phyloP scores from a whole-genome alignment of 139 green algal genomes.

The Nannochloris sp. region DNA sequence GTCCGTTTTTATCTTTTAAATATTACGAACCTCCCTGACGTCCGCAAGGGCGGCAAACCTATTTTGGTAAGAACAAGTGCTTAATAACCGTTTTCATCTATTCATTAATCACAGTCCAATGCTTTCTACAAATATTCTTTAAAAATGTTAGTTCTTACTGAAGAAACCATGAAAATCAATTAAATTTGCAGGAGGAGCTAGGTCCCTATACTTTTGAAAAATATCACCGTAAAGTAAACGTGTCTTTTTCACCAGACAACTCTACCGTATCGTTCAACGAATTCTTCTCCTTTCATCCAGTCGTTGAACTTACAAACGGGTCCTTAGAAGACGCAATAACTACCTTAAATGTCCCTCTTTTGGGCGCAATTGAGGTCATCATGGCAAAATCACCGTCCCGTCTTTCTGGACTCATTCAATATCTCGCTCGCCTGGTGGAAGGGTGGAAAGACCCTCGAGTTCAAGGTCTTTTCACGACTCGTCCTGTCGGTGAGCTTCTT shows the following conservation, averaged over 20 bases:
- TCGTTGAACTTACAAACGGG: not conserved
- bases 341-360: slow-evolving; percentile 38
- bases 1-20: slow-evolving; percentile 35
- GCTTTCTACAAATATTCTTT: not conserved
- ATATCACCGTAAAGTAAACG: not conserved
- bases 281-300: slow-evolving; percentile 11
- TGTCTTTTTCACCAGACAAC: slow-evolving; percentile 5
- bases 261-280: slow-evolving; percentile 18
- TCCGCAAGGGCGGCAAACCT: slow-evolving; percentile 30
- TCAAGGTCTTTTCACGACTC: slow-evolving; percentile 31
- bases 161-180: no score
- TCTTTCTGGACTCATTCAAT: not conserved
- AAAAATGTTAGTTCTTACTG: not conserved
- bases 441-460: slow-evolving; percentile 11
- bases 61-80: slow-evolving; percentile 32
- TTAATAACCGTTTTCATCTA: not conserved
- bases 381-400: not conserved
- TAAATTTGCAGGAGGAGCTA: slow-evolving; percentile 21
- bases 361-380: slow-evolving; percentile 25
- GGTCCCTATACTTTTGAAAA: slow-evolving; percentile 31
- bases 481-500: slow-evolving; percentile 32
- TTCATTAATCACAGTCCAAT: not conserved
- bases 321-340: slow-evolving; percentile 21
- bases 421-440: slow-evolving; percentile 21
- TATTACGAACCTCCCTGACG: slow-evolving; percentile 44